A percentile compares a stretch with the other conserved stretches of the same genome.
Evolutionary conservation across 2,329 filamentous ascomycete genomes (phyloP).

Genomic region (Colletotrichum orchidophilum): DNA sequence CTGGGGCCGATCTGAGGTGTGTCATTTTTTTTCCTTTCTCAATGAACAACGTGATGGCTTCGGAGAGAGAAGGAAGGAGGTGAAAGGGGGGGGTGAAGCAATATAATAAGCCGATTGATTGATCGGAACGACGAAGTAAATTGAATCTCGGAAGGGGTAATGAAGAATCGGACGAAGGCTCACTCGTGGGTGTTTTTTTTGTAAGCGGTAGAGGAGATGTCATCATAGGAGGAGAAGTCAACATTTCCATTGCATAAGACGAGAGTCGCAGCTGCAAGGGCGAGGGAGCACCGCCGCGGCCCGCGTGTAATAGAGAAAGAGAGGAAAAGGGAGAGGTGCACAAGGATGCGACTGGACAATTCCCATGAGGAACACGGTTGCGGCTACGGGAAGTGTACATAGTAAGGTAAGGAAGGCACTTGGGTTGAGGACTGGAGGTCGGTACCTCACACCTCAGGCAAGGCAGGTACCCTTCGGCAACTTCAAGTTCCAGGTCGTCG

Average conservation of each 20-base stretch:
- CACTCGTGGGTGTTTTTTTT: not conserved
- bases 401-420: not conserved
- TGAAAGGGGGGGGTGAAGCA: not conserved
- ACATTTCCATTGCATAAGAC: not conserved
- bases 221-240: not conserved
- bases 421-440: too few relatives aligned
- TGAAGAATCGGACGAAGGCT: not conserved
- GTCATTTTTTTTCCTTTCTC: not conserved
- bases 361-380: too few relatives aligned
- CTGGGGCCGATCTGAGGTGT: not conserved
- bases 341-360: constrained; percentile 8
- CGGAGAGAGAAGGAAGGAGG: not conserved
- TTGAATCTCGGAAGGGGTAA: not conserved
- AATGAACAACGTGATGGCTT: not conserved
- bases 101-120: constrained; percentile 4
- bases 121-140: not conserved
- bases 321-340: not conserved
- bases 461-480: too few relatives aligned
- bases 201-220: not conserved
- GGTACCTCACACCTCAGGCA: too few relatives aligned
- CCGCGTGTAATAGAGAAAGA: not conserved
- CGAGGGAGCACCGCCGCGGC: not conserved
- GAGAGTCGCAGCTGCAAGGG: not conserved
- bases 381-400: not conserved
- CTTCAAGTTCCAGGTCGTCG: too few relatives aligned